These are phyloP conservation scores for Pseudogymnoascus sp. DNA, from an alignment of 2,329 filamentous ascomycete species.

Conservation along the genomic window DNA sequence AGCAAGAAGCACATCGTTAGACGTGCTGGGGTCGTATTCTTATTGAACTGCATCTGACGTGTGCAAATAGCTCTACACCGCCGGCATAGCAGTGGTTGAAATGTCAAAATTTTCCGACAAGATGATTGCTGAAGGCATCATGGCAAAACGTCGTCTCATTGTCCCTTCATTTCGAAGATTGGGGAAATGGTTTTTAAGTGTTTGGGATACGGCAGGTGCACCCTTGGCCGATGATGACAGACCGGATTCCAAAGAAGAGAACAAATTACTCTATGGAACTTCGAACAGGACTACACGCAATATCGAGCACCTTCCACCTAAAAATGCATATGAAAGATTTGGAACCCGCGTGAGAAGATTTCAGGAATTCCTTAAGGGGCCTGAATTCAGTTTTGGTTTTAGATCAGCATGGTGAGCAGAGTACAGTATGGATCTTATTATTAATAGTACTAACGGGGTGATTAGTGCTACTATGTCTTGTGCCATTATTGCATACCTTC, in stretches of 20 bases:
- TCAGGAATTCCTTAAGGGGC: slow-evolving; percentile 11
- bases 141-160: slow-evolving; percentile 1
- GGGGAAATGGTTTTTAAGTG: neutral
- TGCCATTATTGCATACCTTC: slow-evolving; percentile 13
- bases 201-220: neutral
- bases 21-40: neutral
- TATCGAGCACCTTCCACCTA: slow-evolving; percentile 8
- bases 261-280: neutral
- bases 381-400: slow-evolving; percentile 13
- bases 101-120: slow-evolving; percentile 2
- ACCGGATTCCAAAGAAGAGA: slow-evolving; percentile 7
- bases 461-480: slow-evolving; percentile 12
- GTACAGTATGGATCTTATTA: neutral
- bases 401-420: slow-evolving; percentile 14
- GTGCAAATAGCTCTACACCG: slow-evolving; percentile 4
- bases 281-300: slow-evolving; percentile 12
- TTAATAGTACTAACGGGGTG: neutral
- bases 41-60: neutral
- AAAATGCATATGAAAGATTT: slow-evolving; percentile 7
- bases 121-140: slow-evolving; percentile 13
- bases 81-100: slow-evolving; percentile 3
- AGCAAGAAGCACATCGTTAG: neutral
- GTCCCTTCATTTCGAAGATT: slow-evolving; percentile 1
- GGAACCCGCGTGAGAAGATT: slow-evolving; percentile 1
- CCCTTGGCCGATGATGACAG: slow-evolving; percentile 7